Evolutionary conservation across 2,329 filamentous ascomycete genomes (phyloP), one percentile per base, ranked within the genome.

Genomic region (Colletotrichum sp.): DNA sequence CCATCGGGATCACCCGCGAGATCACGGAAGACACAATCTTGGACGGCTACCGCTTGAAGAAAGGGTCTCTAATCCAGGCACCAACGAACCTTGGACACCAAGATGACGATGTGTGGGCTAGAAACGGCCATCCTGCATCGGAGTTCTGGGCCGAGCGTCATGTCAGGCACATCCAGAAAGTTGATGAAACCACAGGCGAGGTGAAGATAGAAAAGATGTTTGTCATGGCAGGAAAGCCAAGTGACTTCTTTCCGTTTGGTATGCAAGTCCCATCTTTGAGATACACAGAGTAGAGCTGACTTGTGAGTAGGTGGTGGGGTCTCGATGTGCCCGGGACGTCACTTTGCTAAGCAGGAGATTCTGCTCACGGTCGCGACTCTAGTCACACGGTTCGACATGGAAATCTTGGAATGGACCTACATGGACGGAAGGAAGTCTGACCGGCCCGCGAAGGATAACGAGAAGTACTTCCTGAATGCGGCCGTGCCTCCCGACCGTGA

Each of bases 321-420:
- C 0, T 77, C 79, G 2, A 81, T 84, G 8, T 88, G 85, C 65
- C 83, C 86, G 4, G 86, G 85, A 4, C 81, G 85, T 0, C 79
- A 83, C 63, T 85, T 87, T 76, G 85, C 85, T 1, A 87, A 87
- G 77, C 81, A 82, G 59, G 84, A 86, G 78, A 83, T 87, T 32
- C 76, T 87, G 10, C 52, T 82, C 13, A 79, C 81, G 2, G 60
- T 85, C 3, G 84, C 83, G 9, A 75, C 83, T 30, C 39, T 85
- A 4, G 71, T 84, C 2, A 72, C 76, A 3, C 76, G 57, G 7
- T 84, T 84, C 28, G 83, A 85, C 32, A 76, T 85, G 14, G 81
- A 84, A 66, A 79, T 84, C 63, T 39, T 75, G 13, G 77, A 77
- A 18, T 78, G 74, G 77, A 72, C 66, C 3, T 8, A 64, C 30